Evolutionary conservation across 805 yeast species (phyloP).

Genomic region (Saccharomycopsis capsularis): DNA sequence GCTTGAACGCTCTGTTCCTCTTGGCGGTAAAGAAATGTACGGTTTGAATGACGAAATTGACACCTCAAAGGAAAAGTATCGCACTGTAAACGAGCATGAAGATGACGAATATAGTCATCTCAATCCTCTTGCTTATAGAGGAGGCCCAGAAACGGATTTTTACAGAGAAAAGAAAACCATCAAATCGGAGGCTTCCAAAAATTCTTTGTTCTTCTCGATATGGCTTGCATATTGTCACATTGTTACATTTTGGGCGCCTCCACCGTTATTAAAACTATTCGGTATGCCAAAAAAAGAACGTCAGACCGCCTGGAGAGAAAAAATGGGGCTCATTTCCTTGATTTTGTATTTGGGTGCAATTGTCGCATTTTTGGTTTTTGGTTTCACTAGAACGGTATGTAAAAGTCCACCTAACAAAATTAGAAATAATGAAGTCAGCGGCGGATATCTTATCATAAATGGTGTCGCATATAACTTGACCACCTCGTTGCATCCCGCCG

Average conservation of each 20-base stretch:
- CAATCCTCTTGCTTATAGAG: constrained; percentile 13
- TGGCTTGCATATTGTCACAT: constrained; percentile 80
- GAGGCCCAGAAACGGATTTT: neutral
- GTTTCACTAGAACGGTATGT: constrained; percentile 82
- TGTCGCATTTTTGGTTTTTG: constrained; percentile 85
- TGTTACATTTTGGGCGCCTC: constrained; percentile 90
- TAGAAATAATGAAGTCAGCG: constrained; percentile 49
- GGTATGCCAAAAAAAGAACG: constrained; percentile 77
- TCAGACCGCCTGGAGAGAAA: constrained; percentile 96
- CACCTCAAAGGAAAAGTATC: no score
- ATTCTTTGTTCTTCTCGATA: constrained; percentile 28
- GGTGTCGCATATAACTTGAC: constrained; percentile 76
- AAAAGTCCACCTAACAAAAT: constrained; percentile 40
- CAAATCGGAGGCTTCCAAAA: constrained; percentile 14
- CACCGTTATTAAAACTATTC: constrained; percentile 56
- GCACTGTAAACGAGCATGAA: neutral
- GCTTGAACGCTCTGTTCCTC: constrained; percentile 7
- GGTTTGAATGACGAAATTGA: constrained; percentile 57
- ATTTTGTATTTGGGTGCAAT: constrained; percentile 67
- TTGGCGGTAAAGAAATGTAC: constrained; percentile 39
- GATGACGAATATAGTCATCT: constrained; percentile 9
- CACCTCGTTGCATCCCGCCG: constrained; percentile 70
- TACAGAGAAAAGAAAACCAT: constrained; percentile 16
- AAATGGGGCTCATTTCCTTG: constrained; percentile 74
- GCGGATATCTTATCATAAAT: constrained; percentile 64